These are phyloP conservation scores for Calycina herbarum DNA, from an alignment of 2,329 filamentous ascomycete genomes.

Conservation along the genomic window DNA sequence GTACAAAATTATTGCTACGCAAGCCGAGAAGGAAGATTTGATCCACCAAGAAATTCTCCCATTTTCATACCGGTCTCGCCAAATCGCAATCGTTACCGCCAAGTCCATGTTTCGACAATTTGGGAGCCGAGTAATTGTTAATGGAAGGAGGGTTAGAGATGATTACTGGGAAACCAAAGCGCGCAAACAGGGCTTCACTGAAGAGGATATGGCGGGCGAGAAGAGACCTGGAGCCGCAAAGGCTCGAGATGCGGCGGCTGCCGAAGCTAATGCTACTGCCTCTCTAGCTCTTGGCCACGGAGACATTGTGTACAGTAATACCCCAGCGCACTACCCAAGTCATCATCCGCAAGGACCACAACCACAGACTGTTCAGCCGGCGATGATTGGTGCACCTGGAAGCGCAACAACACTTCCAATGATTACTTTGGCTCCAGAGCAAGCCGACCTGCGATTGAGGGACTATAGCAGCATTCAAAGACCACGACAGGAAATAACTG, in stretches of 20 bases:
- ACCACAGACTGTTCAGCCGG: constrained; percentile 69
- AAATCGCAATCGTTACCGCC: constrained; percentile 97
- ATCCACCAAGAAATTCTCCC: constrained; percentile 94
- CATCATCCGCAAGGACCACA: constrained; percentile 61
- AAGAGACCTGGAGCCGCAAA: constrained; percentile 92
- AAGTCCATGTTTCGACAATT: constrained; percentile 99
- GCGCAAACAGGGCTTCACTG: constrained; percentile 95
- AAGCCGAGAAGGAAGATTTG: constrained; percentile 93
- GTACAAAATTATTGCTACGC: constrained; percentile 96
- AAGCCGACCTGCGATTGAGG: constrained; percentile 73
- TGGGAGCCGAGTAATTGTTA: constrained; percentile 87
- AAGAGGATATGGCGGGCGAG: constrained; percentile 92
- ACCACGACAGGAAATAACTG: constrained; percentile 85
- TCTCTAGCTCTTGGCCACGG: constrained; percentile 63
- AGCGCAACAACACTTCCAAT: constrained; percentile 74
- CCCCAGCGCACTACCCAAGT: constrained; percentile 61
- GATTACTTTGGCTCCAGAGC: constrained; percentile 78
- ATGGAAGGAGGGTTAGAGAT: constrained; percentile 87
- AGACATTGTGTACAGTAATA: constrained; percentile 86
- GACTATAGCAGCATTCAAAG: constrained; percentile 84
- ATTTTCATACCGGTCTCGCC: constrained; percentile 96
- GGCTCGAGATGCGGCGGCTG: constrained; percentile 77
- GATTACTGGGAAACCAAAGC: constrained; percentile 99
- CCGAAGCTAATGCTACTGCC: constrained; percentile 58
- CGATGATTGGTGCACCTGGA: constrained; percentile 66